Percentiles rank a stretch among this genome's conserved stretches.
Evolutionary conservation across 768 basidiomycete genomes (phyloP).

Genomic region (Mycena galericulata): DNA sequence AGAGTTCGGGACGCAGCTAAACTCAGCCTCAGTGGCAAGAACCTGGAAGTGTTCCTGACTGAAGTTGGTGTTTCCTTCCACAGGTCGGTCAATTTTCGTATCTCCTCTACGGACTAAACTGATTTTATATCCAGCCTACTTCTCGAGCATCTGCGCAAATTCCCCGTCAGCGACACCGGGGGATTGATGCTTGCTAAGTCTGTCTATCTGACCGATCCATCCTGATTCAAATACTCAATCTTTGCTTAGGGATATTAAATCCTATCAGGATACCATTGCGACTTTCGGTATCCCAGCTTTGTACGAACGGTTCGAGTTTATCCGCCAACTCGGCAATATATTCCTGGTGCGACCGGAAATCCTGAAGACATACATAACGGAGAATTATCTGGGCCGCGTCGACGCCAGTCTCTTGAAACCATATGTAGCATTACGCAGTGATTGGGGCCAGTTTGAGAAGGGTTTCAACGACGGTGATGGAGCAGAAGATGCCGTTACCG

Average conservation of each 20-base stretch:
- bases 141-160: slow-evolving; percentile 94
- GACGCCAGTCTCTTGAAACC: slow-evolving; percentile 89
- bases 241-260: slow-evolving; percentile 85
- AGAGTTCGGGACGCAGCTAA: slow-evolving; percentile 82
- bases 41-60: slow-evolving; percentile 90
- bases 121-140: slow-evolving; percentile 68
- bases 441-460: slow-evolving; percentile 90
- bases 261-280: slow-evolving; percentile 91
- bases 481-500: slow-evolving; percentile 50
- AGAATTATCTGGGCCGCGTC: slow-evolving; percentile 93
- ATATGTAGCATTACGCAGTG: slow-evolving; percentile 90
- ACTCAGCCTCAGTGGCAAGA: slow-evolving; percentile 89
- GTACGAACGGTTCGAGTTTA: slow-evolving; percentile 96
- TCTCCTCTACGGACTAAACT: background rate
- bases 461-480: slow-evolving; percentile 75
- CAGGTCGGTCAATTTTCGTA: slow-evolving; percentile 58
- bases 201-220: slow-evolving; percentile 39
- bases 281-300: slow-evolving; percentile 88
- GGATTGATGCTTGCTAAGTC: slow-evolving; percentile 99
- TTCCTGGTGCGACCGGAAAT: slow-evolving; percentile 98
- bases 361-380: slow-evolving; percentile 94
- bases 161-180: slow-evolving; percentile 96
- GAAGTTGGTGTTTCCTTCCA: slow-evolving; percentile 97
- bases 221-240: background rate
- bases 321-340: slow-evolving; percentile 95